These are phyloP conservation scores for Kokia cookei DNA, from an alignment of 441 rosid genomes.

Conservation along the genomic window DNA sequence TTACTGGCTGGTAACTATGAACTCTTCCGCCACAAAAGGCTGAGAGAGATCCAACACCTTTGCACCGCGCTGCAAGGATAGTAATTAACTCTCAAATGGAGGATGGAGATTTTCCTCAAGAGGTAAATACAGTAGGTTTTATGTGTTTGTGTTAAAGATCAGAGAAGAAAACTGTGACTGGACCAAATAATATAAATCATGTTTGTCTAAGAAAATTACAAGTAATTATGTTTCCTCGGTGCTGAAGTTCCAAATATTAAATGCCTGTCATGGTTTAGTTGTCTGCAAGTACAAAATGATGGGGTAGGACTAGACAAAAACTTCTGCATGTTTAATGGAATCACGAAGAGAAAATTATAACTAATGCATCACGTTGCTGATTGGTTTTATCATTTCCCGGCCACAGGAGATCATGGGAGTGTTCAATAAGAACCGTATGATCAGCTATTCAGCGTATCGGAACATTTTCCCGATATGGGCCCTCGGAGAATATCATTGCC, in stretches of 20 bases:
- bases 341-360: background rate
- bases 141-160: background rate
- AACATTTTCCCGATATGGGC: constrained; percentile 56
- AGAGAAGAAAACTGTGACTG: background rate
- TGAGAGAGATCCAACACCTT: background rate
- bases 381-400: background rate
- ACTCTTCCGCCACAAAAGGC: background rate
- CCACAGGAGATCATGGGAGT: constrained; percentile 42
- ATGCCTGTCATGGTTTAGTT: background rate
- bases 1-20: background rate
- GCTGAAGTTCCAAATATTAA: background rate
- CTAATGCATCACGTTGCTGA: background rate
- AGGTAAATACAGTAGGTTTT: background rate
- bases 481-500: constrained; percentile 33
- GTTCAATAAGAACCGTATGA: constrained; percentile 45
- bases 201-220: background rate
- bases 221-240: background rate
- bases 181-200: background rate
- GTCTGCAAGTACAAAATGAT: background rate
- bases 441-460: constrained; percentile 36
- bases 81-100: background rate
- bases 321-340: background rate
- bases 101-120: constrained; percentile 10
- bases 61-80: constrained; percentile 4
- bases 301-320: no score